Base-by-base conservation (phyloP, 768 basidiomycete genomes). In the Leccinum disarticulatum region DNA sequence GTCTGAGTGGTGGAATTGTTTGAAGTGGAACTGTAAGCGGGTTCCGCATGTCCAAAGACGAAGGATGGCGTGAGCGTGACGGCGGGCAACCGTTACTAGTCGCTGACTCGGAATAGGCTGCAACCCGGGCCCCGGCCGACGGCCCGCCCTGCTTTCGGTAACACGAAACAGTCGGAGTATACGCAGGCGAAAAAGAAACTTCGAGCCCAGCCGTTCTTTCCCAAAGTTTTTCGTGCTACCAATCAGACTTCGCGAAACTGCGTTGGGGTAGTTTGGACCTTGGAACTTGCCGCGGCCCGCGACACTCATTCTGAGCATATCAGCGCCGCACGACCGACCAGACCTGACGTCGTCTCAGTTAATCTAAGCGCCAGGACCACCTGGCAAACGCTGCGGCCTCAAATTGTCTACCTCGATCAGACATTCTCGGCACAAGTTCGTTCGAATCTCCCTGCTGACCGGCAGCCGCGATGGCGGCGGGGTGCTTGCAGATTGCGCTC, bases 381-480 rank as follows among this genome's bases (percentile, higher is more conserved):
- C 14, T 25, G 11, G 25, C 22, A 31, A 43, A 43, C 9, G 25
- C 25, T 31, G 22, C 22, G 22, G 30, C n/a, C 41, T 43, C 22
- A 22, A 22, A 22, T 30, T 38, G 13, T 27, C 49, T 55, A 43
- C n/a, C 15, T 56, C 52, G 31, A 55, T 51, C 27, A 51, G 60
- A n/a, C 33, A 55, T 60, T 58, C 19, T 47, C 25, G 48, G n/a
- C 1, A 19, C 43, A 46, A 19, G 25, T 50, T 41, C n/a, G 60
- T 53, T 46, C 54, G 54, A 57, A 70, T 70, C 56, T 68, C 61
- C 61, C 63, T 65, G 54, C 52, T 61, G 38, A 9, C 66, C 64
- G 41, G 41, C n/a, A 10, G 66, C 69, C 54, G 64, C 68, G 69
- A 70, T 58, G 69, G 68, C 69, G 57, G 60, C 68, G 68, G 68